Conservation (phyloP, 768 basidiomycete genomes). For the Macrolepiota albuminosa region DNA sequence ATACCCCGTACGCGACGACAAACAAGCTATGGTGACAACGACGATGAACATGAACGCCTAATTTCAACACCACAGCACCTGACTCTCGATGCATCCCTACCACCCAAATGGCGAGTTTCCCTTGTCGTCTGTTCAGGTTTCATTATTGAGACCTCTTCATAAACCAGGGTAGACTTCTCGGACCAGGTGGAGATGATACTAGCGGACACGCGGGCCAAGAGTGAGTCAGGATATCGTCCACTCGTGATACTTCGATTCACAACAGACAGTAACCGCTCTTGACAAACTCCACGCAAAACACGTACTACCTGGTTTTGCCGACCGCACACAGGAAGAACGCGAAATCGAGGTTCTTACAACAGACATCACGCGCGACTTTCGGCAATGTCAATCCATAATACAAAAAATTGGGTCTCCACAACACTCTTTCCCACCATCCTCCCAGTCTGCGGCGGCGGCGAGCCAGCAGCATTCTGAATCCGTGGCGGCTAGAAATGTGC, state of each 20-base stretch:
- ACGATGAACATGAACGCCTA: conserved; percentile 68
- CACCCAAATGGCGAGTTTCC: conserved; percentile 75
- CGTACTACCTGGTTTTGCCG: conserved; percentile 92
- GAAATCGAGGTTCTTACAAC: conserved; percentile 86
- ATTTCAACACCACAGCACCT: conserved; percentile 39
- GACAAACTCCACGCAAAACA: conserved; percentile 97
- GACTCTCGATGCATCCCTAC: conserved; percentile 60
- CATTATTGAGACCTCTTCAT: conserved; percentile 14
- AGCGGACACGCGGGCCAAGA: conserved; percentile 63
- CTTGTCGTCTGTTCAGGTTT: conserved; percentile 17
- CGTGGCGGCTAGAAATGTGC: conserved; percentile 86
- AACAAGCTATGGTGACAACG: conserved; percentile 42
- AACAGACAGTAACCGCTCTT: conserved; percentile 65
- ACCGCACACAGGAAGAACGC: conserved; percentile 88
- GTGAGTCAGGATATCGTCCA: conserved; percentile 39
- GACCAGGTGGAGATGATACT: conserved; percentile 87
- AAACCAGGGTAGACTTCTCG: conserved; percentile 81
- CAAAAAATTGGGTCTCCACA: conserved; percentile 63
- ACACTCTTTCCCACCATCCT: conserved; percentile 67
- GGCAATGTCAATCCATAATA: conserved; percentile 59
- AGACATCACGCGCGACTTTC: conserved; percentile 86
- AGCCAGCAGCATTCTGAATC: conserved; percentile 41
- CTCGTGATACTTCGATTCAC: conserved; percentile 15
- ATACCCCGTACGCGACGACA: conserved; percentile 34
- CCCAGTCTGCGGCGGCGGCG: conserved; percentile 22